These are phyloP conservation scores for Elsinoe perseae DNA, from an alignment of 2,329 filamentous ascomycete genomes.

Conservation along the genomic window DNA sequence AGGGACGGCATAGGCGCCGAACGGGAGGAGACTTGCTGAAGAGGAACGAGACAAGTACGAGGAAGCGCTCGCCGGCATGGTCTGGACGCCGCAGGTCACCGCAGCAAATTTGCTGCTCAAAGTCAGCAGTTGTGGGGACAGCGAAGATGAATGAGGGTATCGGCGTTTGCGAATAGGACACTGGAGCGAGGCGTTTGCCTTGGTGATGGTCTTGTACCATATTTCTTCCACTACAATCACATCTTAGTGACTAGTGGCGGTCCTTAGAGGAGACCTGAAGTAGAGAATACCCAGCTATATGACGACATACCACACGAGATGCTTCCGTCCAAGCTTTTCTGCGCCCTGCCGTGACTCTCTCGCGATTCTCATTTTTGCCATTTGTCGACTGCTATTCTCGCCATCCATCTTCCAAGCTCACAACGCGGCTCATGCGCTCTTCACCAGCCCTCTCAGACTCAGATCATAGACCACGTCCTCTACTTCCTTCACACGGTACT, in stretches of 20 bases:
- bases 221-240: too few species aligned
- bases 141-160: neutral
- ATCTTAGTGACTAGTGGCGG: neutral
- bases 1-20: neutral
- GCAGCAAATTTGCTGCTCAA: neutral
- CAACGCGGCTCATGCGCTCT: neutral
- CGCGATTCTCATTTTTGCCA: neutral
- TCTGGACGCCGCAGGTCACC: neutral
- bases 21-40: neutral
- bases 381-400: neutral
- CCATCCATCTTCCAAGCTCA: too few species aligned
- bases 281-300: neutral
- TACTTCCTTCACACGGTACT: conserved; percentile 96
- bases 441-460: conserved; percentile 71
- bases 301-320: neutral
- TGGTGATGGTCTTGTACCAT: neutral
- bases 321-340: neutral
- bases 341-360: neutral
- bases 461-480: conserved; percentile 98
- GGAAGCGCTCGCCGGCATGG: neutral
- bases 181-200: neutral
- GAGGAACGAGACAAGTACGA: neutral
- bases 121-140: neutral
- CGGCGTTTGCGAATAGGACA: neutral
- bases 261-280: neutral